phyloP scores from a whole-genome alignment of 805 yeast genomes.

The Lipomyces spencermartinsiae region DNA sequence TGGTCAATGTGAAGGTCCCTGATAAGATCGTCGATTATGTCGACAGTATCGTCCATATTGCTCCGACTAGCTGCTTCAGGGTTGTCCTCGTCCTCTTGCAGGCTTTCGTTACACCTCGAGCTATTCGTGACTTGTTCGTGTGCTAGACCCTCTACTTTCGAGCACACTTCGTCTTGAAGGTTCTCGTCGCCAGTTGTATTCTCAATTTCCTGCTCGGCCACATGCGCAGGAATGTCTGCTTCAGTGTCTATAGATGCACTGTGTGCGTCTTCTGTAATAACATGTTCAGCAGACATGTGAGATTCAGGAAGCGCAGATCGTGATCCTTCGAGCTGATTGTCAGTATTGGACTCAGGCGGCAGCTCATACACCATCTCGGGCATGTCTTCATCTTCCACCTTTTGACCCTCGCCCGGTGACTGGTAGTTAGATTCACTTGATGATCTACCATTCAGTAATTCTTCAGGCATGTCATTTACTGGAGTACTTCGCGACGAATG shows the following conservation, averaged over 20 bases:
- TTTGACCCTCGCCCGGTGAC: not conserved
- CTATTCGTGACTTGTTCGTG: not conserved
- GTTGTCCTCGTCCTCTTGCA: not conserved
- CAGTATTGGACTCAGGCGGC: conserved; percentile 24
- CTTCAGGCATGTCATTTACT: not conserved
- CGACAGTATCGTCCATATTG: conserved; percentile 16
- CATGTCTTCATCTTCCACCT: conserved; percentile 25
- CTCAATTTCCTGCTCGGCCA: not conserved
- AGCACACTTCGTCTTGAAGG: not conserved
- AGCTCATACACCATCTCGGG: conserved; percentile 29
- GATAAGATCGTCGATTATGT: conserved; percentile 24
- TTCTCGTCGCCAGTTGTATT: not conserved
- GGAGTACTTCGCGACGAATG: not conserved
- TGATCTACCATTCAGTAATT: not conserved
- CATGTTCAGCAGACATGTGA: not conserved
- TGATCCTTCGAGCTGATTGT: not conserved
- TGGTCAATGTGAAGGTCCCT: conserved; percentile 18
- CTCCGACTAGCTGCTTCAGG: not conserved
- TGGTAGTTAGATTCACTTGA: not conserved
- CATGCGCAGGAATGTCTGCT: not conserved
- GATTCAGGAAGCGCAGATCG: not conserved
- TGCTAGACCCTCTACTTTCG: not conserved
- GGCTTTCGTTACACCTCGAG: not conserved
- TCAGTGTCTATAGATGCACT: not conserved
- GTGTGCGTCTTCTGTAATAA: not conserved